Evolutionary conservation across 768 basidiomycete species (phyloP).

Genomic region (Psilocybe cubensis): DNA sequence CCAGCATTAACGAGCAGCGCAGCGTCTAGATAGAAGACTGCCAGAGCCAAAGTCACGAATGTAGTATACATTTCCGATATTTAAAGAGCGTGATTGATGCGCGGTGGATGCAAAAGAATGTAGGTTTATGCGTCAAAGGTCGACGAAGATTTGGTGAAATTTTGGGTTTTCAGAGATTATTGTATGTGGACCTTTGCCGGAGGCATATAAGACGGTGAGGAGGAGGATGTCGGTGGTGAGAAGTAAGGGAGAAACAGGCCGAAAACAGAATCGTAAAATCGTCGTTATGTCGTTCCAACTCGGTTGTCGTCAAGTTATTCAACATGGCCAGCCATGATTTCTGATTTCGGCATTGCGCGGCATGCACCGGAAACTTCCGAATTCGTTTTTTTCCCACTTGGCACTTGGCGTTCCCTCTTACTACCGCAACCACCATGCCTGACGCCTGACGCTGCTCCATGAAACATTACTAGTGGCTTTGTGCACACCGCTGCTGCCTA

Average conservation of each 20-base stretch:
- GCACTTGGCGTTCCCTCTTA: not conserved
- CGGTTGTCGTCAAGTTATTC: slow-evolving; percentile 17
- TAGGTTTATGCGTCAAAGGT: slow-evolving; percentile 13
- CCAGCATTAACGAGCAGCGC: slow-evolving; percentile 36
- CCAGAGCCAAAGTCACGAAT: slow-evolving; percentile 16
- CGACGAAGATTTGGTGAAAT: not conserved
- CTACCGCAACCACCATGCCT: too few relatives aligned
- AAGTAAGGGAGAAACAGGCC: slow-evolving; percentile 3
- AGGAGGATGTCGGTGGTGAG: not conserved
- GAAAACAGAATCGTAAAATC: slow-evolving; percentile 12
- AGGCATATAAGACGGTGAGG: slow-evolving; percentile 5
- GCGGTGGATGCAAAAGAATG: slow-evolving; percentile 12
- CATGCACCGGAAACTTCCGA: not conserved
- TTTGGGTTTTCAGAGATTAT: slow-evolving; percentile 10
- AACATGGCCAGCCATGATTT: not conserved
- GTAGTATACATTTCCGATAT: slow-evolving; percentile 18
- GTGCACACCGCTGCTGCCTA: too few relatives aligned
- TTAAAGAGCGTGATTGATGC: slow-evolving; percentile 16
- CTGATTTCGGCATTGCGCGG: not conserved
- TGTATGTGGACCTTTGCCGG: slow-evolving; percentile 1
- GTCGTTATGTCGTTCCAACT: slow-evolving; percentile 16
- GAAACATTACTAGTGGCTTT: too few relatives aligned
- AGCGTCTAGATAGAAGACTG: slow-evolving; percentile 23
- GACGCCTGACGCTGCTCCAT: too few relatives aligned
- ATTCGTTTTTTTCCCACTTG: not conserved